phyloP scores from a whole-genome alignment of 2,329 filamentous ascomycete species.

The Pseudohalonectria lignicola region DNA sequence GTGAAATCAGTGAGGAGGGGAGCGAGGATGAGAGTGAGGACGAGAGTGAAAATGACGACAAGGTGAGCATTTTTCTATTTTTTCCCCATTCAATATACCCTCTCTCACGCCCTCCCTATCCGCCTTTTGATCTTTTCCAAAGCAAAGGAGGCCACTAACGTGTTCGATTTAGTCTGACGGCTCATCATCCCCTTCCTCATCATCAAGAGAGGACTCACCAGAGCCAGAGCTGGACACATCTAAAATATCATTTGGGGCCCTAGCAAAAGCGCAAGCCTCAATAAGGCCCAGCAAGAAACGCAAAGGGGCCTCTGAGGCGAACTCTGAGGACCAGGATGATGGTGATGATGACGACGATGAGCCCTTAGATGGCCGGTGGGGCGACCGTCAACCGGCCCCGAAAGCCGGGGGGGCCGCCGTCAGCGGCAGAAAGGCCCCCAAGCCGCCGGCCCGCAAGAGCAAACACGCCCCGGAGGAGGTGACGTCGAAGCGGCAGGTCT shows the following conservation, averaged over 20 bases:
- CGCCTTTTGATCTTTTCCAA: too few relatives aligned
- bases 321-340: conserved; percentile 14
- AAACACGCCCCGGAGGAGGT: conserved; percentile 86
- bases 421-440: too few relatives aligned
- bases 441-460: conserved; percentile 29
- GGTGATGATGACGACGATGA: conserved; percentile 16
- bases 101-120: too few relatives aligned
- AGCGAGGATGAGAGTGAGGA: conserved; percentile 11
- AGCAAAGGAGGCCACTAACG: too few relatives aligned
- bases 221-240: conserved; percentile 32
- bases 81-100: not conserved
- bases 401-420: not conserved
- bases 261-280: conserved; percentile 74
- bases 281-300: conserved; percentile 24
- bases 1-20: not conserved
- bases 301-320: conserved; percentile 8
- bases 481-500: conserved; percentile 74
- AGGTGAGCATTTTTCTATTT: not conserved
- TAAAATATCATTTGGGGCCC: conserved; percentile 75
- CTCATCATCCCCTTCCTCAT: conserved; percentile 18
- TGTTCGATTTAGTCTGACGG: conserved; percentile 10
- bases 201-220: conserved; percentile 22
- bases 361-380: conserved; percentile 8
- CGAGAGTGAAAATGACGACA: conserved; percentile 8
- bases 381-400: conserved; percentile 1